A percentile compares a stretch with the other conserved stretches of the same genome.
These are phyloP conservation scores for Mycotypha africana DNA, from an alignment of 371 early-diverging fungal genomes.

Conservation along the genomic window DNA sequence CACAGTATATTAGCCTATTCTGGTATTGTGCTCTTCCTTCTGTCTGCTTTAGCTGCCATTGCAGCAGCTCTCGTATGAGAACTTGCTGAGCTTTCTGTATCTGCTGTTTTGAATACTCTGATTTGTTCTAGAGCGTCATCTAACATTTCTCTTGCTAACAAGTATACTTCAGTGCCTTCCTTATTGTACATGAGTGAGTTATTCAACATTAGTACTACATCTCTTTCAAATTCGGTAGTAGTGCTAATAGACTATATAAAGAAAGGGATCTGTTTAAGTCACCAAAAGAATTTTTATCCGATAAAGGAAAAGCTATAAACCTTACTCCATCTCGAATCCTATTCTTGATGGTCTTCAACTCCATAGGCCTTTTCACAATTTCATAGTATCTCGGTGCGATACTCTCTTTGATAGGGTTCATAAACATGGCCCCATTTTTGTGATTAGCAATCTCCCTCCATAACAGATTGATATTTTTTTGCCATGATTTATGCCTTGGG, in stretches of 20 bases:
- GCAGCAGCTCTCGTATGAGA: slow-evolving; percentile 23
- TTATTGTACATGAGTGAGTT: slow-evolving; percentile 87
- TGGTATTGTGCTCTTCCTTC: slow-evolving; percentile 14
- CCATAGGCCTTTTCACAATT: slow-evolving; percentile 78
- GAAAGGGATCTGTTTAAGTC: too few species aligned
- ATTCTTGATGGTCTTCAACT: slow-evolving; percentile 77
- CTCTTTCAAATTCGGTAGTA: slow-evolving; percentile 84
- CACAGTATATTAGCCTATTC: too few species aligned
- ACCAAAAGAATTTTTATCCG: too few species aligned
- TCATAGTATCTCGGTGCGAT: slow-evolving; percentile 73
- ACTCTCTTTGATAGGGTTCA: slow-evolving; percentile 72
- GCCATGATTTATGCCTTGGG: slow-evolving; percentile 52
- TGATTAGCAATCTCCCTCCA: slow-evolving; percentile 86
- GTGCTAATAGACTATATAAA: slow-evolving; percentile 59
- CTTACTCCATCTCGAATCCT: slow-evolving; percentile 80
- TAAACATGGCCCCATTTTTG: slow-evolving; percentile 78
- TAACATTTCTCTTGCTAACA: slow-evolving; percentile 79
- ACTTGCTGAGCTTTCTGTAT: slow-evolving; percentile 18
- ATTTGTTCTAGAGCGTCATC: slow-evolving; percentile 56
- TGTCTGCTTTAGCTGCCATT: slow-evolving; percentile 15
- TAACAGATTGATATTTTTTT: slow-evolving; percentile 67
- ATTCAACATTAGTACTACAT: slow-evolving; percentile 78
- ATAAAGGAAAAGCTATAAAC: neutral
- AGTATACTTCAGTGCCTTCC: slow-evolving; percentile 78
- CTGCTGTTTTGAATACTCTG: slow-evolving; percentile 34